Conservation (phyloP, 306 rosid species). For the Senna tora region DNA sequence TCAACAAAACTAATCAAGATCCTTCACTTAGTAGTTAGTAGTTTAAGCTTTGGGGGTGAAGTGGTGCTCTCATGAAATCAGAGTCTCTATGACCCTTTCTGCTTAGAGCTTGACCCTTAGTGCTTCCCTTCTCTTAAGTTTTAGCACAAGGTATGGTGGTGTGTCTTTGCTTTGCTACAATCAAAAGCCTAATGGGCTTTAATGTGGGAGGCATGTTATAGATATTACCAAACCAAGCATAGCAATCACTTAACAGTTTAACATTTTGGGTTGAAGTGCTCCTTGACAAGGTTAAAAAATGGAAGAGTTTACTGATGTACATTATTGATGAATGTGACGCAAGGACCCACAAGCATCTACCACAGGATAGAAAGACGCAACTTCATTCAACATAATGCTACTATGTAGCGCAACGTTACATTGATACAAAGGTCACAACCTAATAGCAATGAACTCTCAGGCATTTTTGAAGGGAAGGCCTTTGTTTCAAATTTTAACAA, state of each 20-base stretch:
- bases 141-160: neutral
- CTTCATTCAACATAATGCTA: neutral
- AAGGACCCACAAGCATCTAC: neutral
- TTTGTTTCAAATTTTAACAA: slow-evolving; percentile 5
- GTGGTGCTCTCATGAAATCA: neutral
- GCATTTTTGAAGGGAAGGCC: neutral
- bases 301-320: neutral
- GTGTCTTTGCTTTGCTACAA: neutral
- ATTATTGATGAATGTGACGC: neutral
- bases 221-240: neutral
- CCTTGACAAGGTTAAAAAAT: neutral
- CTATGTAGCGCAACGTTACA: neutral
- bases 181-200: neutral
- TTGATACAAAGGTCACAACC: neutral
- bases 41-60: neutral
- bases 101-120: no score
- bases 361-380: neutral
- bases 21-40: neutral
- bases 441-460: neutral
- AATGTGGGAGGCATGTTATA: neutral
- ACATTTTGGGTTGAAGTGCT: neutral
- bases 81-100: neutral
- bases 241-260: neutral
- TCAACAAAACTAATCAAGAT: neutral
- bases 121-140: neutral